Evolutionary conservation across 257 asterid species (phyloP), one percentile per base, ranked within the genome.

Genomic region (Lithospermum erythrorhizon): DNA sequence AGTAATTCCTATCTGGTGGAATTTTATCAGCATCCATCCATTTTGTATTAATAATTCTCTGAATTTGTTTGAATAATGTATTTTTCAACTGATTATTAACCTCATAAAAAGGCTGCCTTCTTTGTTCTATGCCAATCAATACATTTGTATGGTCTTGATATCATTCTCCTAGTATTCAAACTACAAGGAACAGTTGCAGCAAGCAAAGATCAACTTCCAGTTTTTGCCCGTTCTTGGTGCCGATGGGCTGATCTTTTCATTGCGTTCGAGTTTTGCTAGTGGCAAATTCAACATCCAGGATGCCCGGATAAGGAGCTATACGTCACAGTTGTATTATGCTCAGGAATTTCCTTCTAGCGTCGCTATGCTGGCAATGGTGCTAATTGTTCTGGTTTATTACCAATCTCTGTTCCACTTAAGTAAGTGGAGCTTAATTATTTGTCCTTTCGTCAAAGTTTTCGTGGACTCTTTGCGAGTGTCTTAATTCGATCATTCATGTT

Each of bases 351-450:
- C 90, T 0, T 87, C 90, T 94, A 82, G 65, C 13, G 65, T 78
- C 70, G 87, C 84, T 18, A 61, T 69, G n/a, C 56, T 82, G 75
- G 58, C 78, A 73, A 76, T 72, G 72, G 71, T 58, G 70, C 68
- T 87, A 61, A 73, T 82, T 5, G 76, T 84, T 66, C 66, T 84
- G 70, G 75, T 84, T 63, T 80, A 82, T 58, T 87, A 78, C 73
- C 94, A 72, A 41, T 80, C 94, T 4, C 65, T 82, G 3, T 81
- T 84, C 62, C 85, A 71, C n/a, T n/a, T n/a, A n/a, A n/a, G n/a
- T n/a, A n/a, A n/a, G n/a, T n/a, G n/a, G n/a, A n/a, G n/a, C n/a
- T n/a, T n/a, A n/a, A n/a, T n/a, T n/a, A n/a, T n/a, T n/a, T n/a
- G n/a, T n/a, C n/a, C n/a, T n/a, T n/a, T n/a, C n/a, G n/a, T n/a